phyloP scores from a whole-genome alignment of 441 rosid genomes.

The Jatropha podagrica region DNA sequence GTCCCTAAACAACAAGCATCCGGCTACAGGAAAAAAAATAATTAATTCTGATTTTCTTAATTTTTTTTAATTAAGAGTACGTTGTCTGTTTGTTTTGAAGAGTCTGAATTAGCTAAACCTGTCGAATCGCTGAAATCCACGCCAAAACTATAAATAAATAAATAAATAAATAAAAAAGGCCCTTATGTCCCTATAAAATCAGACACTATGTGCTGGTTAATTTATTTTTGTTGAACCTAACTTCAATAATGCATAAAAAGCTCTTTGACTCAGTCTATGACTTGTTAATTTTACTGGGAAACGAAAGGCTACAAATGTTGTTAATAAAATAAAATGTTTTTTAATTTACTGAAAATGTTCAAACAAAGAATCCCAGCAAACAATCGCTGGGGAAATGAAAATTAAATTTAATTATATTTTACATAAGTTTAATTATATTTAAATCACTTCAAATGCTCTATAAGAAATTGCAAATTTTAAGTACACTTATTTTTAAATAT shows the following conservation, averaged over 20 bases:
- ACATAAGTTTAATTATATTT: too few species aligned
- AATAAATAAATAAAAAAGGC: neutral
- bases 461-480: too few species aligned
- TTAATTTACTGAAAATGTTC: too few species aligned
- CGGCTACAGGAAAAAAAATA: neutral
- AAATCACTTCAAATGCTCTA: too few species aligned
- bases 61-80: neutral
- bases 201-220: neutral
- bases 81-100: neutral
- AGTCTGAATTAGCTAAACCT: neutral
- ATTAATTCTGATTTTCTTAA: neutral
- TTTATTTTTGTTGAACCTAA: neutral
- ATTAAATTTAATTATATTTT: too few species aligned
- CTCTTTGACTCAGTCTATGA: neutral
- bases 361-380: too few species aligned
- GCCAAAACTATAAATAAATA: neutral
- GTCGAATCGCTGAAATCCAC: slow-evolving; percentile 19
- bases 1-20: slow-evolving; percentile 9
- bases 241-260: neutral
- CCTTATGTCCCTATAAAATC: neutral
- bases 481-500: too few species aligned
- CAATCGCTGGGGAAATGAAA: too few species aligned
- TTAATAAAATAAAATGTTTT: too few species aligned
- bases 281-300: neutral
- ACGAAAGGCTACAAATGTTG: neutral